Base-by-base conservation (phyloP, 2,329 filamentous ascomycete species). In the Verticillium albo-atrum region DNA sequence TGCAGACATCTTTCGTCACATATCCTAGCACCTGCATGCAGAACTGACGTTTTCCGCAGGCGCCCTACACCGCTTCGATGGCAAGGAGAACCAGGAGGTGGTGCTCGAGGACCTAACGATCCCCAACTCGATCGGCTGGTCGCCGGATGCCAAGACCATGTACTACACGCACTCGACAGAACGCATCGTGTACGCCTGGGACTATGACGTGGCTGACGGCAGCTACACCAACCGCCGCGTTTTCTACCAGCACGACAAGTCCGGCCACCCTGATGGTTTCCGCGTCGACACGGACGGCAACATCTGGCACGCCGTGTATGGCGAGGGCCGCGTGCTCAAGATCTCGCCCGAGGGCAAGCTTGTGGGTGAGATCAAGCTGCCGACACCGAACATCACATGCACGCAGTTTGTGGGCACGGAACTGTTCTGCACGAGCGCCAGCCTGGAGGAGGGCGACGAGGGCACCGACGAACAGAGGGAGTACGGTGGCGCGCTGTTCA, bases 251-350 rank as follows among this genome's bases (percentile, higher is more conserved):
- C 86, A 92, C 69, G 80, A 83, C 4, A 83, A 83, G 1, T 72
- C 82, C 27, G 88, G 88, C 54, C 84, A 86, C 63, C 92, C 92
- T 1, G 93, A 97, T 73, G 93, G 93, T 2, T 93, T 94, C 75
- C 88, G 89, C 63, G 84, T 96, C 68, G 93, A 97, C 70, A 83
- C 82, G 51, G 86, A 96, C 58, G 92, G 92, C n/a, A 89, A 89
- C 76, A 81, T 97, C 68, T 97, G 94, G 93, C 88, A 90, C 62
- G 90, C 91, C 7, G 80, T 95, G n/a, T 95, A 91, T 70, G 92
- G 92, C 58, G 90, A 89, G 63, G 79, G 84, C 61, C 84, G 86
- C 61, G 90, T 97, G 26, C 76, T 96, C 64, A 86, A 89, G 71
- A 88, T 97, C 68, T 85, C 83, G 54, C 84, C 87, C 4, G 73